phyloP scores from a whole-genome alignment of 805 yeast species.

The Candida sphagnicola region DNA sequence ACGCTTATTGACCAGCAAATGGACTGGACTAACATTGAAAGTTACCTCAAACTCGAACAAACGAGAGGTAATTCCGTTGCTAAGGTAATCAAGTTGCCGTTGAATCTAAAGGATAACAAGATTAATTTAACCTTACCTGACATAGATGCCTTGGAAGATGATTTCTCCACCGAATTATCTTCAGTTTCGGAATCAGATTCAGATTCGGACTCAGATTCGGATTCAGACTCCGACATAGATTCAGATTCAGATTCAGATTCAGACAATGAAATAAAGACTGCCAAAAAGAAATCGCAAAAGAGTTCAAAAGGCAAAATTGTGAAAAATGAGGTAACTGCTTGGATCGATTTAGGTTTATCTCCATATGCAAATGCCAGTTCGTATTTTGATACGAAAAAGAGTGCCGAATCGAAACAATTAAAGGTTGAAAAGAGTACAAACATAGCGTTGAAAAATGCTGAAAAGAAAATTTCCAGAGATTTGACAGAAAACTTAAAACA shows the following conservation, averaged over 20 bases:
- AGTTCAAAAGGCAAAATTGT: slow-evolving; percentile 7
- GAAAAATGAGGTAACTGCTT: slow-evolving; percentile 36
- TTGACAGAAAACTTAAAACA: slow-evolving; percentile 57
- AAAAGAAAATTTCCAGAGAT: slow-evolving; percentile 69
- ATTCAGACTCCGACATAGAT: slow-evolving; percentile 30
- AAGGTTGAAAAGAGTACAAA: slow-evolving; percentile 76
- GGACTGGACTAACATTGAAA: slow-evolving; percentile 92
- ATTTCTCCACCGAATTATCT: slow-evolving; percentile 8
- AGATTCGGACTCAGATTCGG: slow-evolving; percentile 9
- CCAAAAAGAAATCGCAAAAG: slow-evolving; percentile 6
- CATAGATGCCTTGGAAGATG: slow-evolving; percentile 28
- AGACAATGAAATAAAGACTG: slow-evolving; percentile 12
- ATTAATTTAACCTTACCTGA: slow-evolving; percentile 56
- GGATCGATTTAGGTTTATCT: slow-evolving; percentile 64
- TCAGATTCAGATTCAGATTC: slow-evolving; percentile 33
- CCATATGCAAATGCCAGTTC: slow-evolving; percentile 87
- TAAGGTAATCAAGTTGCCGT: slow-evolving; percentile 54
- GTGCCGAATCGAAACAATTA: slow-evolving; percentile 71
- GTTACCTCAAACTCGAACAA: slow-evolving; percentile 66
- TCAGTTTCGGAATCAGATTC: slow-evolving; percentile 11
- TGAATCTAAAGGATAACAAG: slow-evolving; percentile 66
- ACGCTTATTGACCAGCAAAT: slow-evolving; percentile 71
- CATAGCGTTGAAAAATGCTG: slow-evolving; percentile 79
- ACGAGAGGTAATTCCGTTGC: slow-evolving; percentile 64
- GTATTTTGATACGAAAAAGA: slow-evolving; percentile 73